These are phyloP conservation scores for Monosporozyma yasuniensis DNA, from an alignment of 805 yeast species.

Conservation along the genomic window DNA sequence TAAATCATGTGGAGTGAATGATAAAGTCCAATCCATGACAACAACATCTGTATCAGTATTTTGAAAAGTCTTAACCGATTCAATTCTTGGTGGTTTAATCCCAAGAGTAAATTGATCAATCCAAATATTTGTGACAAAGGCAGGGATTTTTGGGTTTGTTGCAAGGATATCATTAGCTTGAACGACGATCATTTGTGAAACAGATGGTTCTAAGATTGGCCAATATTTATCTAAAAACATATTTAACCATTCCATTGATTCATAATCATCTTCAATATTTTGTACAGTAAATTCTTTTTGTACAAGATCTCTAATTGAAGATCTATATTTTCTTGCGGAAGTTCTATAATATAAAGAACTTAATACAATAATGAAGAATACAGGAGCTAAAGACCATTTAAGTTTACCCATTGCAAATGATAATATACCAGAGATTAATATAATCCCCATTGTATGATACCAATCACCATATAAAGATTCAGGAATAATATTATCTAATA, in stretches of 20 bases:
- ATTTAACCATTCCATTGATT: constrained; percentile 94
- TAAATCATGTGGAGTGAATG: constrained; percentile 84
- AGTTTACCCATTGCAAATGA: constrained; percentile 78
- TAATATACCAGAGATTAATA: constrained; percentile 56
- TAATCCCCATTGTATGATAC: constrained; percentile 80
- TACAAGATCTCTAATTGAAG: constrained; percentile 63
- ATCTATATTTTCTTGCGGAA: constrained; percentile 71
- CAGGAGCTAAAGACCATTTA: constrained; percentile 69
- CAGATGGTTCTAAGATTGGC: constrained; percentile 81
- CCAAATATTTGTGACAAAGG: constrained; percentile 75
- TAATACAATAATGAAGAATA: constrained; percentile 60
- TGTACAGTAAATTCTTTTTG: constrained; percentile 79
- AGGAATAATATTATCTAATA: constrained; percentile 69
- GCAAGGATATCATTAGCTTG: constrained; percentile 81
- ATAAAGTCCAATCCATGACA: constrained; percentile 94
- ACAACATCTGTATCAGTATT: constrained; percentile 89
- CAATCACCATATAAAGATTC: constrained; percentile 83
- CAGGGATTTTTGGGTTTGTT: constrained; percentile 63
- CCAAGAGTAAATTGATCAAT: constrained; percentile 86
- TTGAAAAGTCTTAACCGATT: constrained; percentile 77
- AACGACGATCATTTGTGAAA: constrained; percentile 76
- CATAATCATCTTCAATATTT: constrained; percentile 79
- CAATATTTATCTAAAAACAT: constrained; percentile 84
- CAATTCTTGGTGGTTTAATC: constrained; percentile 91
- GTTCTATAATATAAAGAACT: constrained; percentile 69